Evolutionary conservation across 495 filamentous ascomycete species (phyloP).

Genomic region (Hyaloscypha finlandica): DNA sequence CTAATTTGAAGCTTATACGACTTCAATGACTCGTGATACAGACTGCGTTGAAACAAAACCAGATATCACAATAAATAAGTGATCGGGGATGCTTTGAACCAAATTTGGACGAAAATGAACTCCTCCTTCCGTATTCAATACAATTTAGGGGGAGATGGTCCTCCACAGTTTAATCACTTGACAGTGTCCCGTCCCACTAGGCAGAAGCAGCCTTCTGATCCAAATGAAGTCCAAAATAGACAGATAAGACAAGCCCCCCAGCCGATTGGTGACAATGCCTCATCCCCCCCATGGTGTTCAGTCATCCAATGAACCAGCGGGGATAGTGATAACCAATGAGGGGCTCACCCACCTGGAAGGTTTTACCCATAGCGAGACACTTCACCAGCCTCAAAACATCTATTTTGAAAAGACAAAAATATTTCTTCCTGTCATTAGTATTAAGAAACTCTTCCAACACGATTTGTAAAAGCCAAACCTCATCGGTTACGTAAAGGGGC

Average conservation of each 20-base stretch:
- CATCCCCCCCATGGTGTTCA: background rate
- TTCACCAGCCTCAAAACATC: background rate
- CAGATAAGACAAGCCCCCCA: background rate
- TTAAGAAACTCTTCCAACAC: background rate
- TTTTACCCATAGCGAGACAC: background rate
- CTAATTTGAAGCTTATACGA: too few relatives aligned
- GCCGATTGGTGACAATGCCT: background rate
- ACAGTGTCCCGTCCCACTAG: background rate
- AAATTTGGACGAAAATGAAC: too few relatives aligned
- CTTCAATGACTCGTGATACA: too few relatives aligned
- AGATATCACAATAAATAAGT: too few relatives aligned
- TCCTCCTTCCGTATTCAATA: too few relatives aligned
- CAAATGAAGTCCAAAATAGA: background rate
- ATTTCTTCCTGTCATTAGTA: background rate
- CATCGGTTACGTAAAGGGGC: constrained; percentile 8
- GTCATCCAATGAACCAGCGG: background rate
- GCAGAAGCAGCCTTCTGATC: background rate
- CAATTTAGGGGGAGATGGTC: too few relatives aligned
- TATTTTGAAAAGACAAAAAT: background rate
- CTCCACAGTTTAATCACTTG: too few relatives aligned
- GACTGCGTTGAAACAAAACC: too few relatives aligned
- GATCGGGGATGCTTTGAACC: too few relatives aligned
- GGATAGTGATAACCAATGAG: background rate
- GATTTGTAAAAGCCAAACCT: background rate
- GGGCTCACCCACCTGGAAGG: background rate